Percentiles rank a stretch among this genome's conserved stretches.
These are phyloP conservation scores for Tilletia caries DNA, from an alignment of 1,284 basidiomycete genomes.

Conservation along the genomic window DNA sequence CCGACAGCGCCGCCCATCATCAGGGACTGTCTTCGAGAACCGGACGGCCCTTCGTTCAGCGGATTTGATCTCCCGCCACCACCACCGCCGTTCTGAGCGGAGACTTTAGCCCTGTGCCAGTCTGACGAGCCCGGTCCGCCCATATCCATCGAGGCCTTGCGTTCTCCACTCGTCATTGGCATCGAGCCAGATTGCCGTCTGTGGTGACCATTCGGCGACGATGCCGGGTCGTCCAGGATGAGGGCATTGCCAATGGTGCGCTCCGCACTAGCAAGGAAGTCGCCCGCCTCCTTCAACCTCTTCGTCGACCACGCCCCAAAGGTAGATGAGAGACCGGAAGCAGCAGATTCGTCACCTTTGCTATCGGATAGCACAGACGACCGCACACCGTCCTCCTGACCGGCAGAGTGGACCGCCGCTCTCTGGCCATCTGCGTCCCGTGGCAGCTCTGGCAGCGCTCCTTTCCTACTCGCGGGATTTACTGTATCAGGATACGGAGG, in stretches of 20 bases:
- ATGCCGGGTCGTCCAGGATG: background rate
- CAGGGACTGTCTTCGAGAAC: too few species aligned
- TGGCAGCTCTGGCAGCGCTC: background rate
- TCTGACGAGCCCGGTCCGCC: background rate
- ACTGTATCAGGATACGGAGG: background rate
- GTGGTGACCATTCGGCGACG: background rate
- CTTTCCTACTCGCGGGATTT: background rate
- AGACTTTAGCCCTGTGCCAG: background rate
- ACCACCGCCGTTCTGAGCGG: background rate
- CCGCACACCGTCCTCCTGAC: background rate
- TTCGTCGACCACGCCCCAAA: constrained; percentile 3
- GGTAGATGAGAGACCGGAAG: background rate
- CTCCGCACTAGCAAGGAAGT: background rate
- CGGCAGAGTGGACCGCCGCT: background rate
- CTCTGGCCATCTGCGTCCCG: background rate
- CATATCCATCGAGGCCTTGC: background rate
- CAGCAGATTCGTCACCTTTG: background rate
- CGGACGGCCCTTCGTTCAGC: too few species aligned
- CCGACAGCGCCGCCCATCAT: too few species aligned
- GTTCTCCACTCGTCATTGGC: background rate
- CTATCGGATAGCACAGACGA: background rate
- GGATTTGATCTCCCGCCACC: background rate
- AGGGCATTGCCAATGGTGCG: constrained; percentile 8
- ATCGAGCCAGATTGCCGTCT: background rate
- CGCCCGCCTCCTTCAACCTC: constrained; percentile 4